These are phyloP conservation scores for Saxispiralis lemnorum DNA, from an alignment of 495 filamentous ascomycete genomes.

Conservation along the genomic window DNA sequence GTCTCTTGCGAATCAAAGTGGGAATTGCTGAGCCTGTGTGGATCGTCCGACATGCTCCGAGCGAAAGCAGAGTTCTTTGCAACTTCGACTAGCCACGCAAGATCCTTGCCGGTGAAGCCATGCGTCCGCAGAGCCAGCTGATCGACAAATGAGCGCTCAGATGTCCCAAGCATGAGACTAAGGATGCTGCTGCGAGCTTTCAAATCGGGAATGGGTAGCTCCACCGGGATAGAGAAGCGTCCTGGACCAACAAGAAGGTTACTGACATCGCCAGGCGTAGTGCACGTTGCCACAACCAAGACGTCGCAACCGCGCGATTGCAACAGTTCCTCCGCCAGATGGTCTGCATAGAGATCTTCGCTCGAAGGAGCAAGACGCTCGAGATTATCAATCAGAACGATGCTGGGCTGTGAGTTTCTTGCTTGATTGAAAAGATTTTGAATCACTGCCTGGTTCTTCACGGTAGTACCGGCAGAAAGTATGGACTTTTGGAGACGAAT, in stretches of 20 bases:
- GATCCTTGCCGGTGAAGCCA: constrained; percentile 50
- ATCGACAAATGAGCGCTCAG: constrained; percentile 12
- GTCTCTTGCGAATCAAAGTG: no score
- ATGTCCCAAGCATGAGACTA: constrained; percentile 24
- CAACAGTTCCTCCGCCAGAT: constrained; percentile 29
- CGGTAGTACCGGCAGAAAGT: constrained; percentile 25
- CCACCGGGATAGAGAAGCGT: constrained; percentile 53
- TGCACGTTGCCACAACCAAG: constrained; percentile 56
- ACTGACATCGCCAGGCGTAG: constrained; percentile 59
- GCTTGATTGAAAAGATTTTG: constrained; percentile 58
- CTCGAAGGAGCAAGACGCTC: constrained; percentile 43
- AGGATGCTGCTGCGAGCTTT: constrained; percentile 59
- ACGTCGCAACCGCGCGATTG: constrained; percentile 30
- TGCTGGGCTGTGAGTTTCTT: constrained; percentile 50
- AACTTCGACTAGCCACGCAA: constrained; percentile 32
- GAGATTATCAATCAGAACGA: constrained; percentile 69
- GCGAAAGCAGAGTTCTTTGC: constrained; percentile 1
- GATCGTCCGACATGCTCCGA: no score
- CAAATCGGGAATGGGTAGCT: constrained; percentile 63
- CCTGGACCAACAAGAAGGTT: constrained; percentile 47
- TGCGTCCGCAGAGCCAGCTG: constrained; percentile 41
- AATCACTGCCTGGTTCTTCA: constrained; percentile 35
- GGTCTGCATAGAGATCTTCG: constrained; percentile 16
- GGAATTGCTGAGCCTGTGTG: no score
- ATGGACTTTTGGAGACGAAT: constrained; percentile 42